Conservation (phyloP, 208 protist genomes). For the Zelonia costaricensis region DNA sequence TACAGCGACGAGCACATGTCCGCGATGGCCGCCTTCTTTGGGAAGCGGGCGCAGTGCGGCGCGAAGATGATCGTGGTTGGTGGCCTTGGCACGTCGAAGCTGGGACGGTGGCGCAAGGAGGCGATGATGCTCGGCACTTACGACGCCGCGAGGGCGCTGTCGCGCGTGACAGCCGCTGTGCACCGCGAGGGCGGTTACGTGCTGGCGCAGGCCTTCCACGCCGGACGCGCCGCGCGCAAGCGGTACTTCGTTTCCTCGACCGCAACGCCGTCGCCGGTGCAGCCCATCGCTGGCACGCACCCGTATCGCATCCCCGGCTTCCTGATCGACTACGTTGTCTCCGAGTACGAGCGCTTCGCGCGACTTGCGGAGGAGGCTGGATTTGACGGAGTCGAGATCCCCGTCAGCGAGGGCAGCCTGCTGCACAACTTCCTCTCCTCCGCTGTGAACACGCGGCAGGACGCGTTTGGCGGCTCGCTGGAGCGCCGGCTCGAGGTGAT, state of each 20-base stretch:
- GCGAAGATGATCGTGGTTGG: conserved; percentile 91
- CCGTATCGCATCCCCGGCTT: conserved; percentile 59
- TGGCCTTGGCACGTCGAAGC: conserved; percentile 80
- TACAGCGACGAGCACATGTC: conserved; percentile 70
- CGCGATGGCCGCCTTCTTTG: conserved; percentile 83
- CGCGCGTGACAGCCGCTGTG: conserved; percentile 82
- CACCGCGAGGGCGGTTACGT: conserved; percentile 88
- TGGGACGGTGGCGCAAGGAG: conserved; percentile 81
- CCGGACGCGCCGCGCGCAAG: conserved; percentile 79
- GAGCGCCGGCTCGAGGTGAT: conserved; percentile 86
- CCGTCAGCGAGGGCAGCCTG: conserved; percentile 92
- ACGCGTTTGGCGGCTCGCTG: conserved; percentile 76
- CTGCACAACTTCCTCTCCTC: conserved; percentile 94
- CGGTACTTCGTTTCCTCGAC: conserved; percentile 57
- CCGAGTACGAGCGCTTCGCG: conserved; percentile 86
- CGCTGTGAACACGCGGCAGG: conserved; percentile 87
- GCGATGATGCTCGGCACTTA: conserved; percentile 74
- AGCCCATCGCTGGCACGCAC: conserved; percentile 48
- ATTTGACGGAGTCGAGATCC: conserved; percentile 96
- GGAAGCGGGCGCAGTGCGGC: conserved; percentile 76
- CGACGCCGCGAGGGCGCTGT: conserved; percentile 72
- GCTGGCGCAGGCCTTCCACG: conserved; percentile 93
- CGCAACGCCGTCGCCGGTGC: conserved; percentile 57
- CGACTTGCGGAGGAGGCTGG: conserved; percentile 91
- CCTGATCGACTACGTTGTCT: conserved; percentile 80